Evolutionary conservation across 2,329 filamentous ascomycete species (phyloP), one percentile per base, ranked within the genome.

Genomic region (Harringtonia aguacate): DNA sequence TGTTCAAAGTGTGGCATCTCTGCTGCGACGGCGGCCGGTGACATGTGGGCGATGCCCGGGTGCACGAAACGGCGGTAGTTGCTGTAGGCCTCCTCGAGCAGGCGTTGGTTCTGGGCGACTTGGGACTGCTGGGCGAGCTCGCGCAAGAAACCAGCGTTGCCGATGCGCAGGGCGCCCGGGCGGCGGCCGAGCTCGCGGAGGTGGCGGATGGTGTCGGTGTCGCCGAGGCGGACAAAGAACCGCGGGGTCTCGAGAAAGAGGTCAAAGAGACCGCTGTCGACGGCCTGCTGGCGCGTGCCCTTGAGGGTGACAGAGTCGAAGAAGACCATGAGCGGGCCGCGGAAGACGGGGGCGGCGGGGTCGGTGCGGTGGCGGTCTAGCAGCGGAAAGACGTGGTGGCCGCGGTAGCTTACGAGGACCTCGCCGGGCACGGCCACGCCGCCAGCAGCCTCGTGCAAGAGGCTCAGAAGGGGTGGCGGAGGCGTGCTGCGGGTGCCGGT

Each of bases 211-310:
- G 37, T 37, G 8, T 15, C 38, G 4, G 21, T 27, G 38, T 50
- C 46, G 30, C 30, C 21, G 12, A 46, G 38, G 15, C 39, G 33
- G 28, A 47, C 45, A 12, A 50, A 17, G n/a, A 46, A 44, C 34
- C 39, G 27, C 15, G 27, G 40, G 41, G 44, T 34, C 15, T 47
- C 43, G 15, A 39, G 43, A 2, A 29, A 34, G 12, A 24, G 12
- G 29, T 45, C 48, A 22, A 49, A 49, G 10, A 49, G 43, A 4
- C 48, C 48, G 43, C 46, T 48, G 9, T 36, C 40, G 8, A 44
- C 20, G 1, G 48, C 45, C 35, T 42, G 31, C 2, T 10, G 31
- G 35, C 38, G 43, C 21, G 48, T 46, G 6, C 45, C 46, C 2
- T n/a, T 7, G 15, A 50, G 10, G 20, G 14, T 9, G 17, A 48